Base-by-base conservation (phyloP, 83 land plant species). In the Isoetes engelmannii region DNA sequence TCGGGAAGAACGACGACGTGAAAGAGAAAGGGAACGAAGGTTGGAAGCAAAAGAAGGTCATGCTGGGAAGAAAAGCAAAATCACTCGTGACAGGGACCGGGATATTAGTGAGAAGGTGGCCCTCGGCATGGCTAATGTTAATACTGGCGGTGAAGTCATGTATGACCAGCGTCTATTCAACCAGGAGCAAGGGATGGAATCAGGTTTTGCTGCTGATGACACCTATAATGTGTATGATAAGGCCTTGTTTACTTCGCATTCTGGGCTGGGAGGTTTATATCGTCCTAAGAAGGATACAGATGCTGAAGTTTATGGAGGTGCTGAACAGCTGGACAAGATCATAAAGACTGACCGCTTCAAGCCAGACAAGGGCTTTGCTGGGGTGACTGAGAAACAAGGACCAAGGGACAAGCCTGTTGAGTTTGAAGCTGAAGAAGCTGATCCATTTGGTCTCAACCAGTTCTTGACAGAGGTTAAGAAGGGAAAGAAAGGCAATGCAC, bases 81-180 rank as follows among this genome's bases (percentile, higher is more conserved):
- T 84, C 28, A 93, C 92, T 0, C 83, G 98, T 61, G 98, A 93
- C 62, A 84, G 90, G 60, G 96, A 93, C 48, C 83, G 96, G 70
- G 98, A 93, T 61, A 74, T 93, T 48, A 90, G 96, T 75, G 98
- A 93, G 83, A 90, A 90, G 63, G 82, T 93, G 79, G 96, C 92
- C 37, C 88, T 93, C 55, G 98, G 98, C 7, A 90, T 87, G 98
- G 96, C 96, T 21, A 85, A 83, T 51, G 68, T 81, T 57, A 82
- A 75, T 58, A n/a, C n/a, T n/a, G n/a, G n/a, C n/a, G 96, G 89
- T 5, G 92, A 93, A 51, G 87, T 89, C 59, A 83, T 80, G 77
- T 90, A 90, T 69, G 92, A 87, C 54, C 88, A 85, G 78, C 83
- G 96, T 67, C 74, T 93, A 44, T 90, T 93, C 59, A 93, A 93